These are phyloP conservation scores for Aspergillus tanneri DNA, from an alignment of 2,329 filamentous ascomycete species.

Conservation along the genomic window DNA sequence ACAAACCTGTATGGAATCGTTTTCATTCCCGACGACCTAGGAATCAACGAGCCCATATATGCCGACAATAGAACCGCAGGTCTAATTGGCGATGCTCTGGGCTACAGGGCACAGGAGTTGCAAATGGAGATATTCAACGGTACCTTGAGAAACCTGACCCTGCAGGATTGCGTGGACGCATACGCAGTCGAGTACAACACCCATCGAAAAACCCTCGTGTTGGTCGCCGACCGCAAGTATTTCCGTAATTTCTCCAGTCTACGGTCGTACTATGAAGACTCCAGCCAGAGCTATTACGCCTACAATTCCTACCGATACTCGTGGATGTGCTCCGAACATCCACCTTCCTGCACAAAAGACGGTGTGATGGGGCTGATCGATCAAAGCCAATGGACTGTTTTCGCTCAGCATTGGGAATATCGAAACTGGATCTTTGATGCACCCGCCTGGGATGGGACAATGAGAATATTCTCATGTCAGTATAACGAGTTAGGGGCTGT, in stretches of 20 bases:
- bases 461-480: background rate
- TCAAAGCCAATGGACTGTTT: background rate
- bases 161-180: constrained; percentile 1
- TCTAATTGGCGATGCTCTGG: background rate
- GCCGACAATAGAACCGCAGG: background rate
- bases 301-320: background rate
- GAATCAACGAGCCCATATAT: background rate
- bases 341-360: background rate
- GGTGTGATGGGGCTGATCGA: background rate
- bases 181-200: constrained; percentile 10
- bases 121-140: constrained; percentile 6
- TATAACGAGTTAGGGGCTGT: background rate
- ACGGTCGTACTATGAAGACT: background rate
- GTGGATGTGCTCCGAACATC: background rate
- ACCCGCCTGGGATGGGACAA: background rate
- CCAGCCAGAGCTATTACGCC: background rate
- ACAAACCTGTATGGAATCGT: constrained; percentile 11
- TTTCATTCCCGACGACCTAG: background rate
- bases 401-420: background rate
- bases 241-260: constrained; percentile 2
- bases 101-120: constrained; percentile 2
- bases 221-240: background rate
- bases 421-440: background rate
- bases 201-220: background rate
- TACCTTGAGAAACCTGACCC: constrained; percentile 1